A percentile compares a stretch with the other conserved stretches of the same genome.
These are phyloP conservation scores for Lachnellula subtilissima DNA, from an alignment of 2,329 filamentous ascomycete species.

Conservation along the genomic window DNA sequence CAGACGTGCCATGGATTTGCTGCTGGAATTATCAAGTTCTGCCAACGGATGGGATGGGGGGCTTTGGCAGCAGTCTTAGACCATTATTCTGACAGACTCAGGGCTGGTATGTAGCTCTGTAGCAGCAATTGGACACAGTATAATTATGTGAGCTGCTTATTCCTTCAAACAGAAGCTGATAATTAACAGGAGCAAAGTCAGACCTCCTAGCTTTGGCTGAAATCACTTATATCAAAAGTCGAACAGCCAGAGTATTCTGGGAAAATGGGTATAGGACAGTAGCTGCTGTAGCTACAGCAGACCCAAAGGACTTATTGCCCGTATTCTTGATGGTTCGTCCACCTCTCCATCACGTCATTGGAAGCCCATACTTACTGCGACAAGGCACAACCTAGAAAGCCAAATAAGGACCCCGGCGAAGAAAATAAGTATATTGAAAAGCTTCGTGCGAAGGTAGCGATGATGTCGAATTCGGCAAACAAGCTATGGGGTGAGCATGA, in stretches of 20 bases:
- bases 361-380: conserved; percentile 3
- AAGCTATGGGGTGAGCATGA: conserved; percentile 51
- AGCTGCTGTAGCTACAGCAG: conserved; percentile 63
- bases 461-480: conserved; percentile 65
- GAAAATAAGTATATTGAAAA: conserved; percentile 60
- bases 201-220: conserved; percentile 67
- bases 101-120: conserved; percentile 40
- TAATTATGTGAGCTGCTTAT: background rate
- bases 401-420: conserved; percentile 50
- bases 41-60: conserved; percentile 70
- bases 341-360: background rate
- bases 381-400: conserved; percentile 63
- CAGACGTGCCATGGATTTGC: conserved; percentile 76
- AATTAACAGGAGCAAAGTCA: conserved; percentile 52
- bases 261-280: conserved; percentile 71
- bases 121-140: background rate
- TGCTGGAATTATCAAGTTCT: conserved; percentile 75
- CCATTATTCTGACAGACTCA: conserved; percentile 69
- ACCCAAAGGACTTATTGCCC: conserved; percentile 62
- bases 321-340: conserved; percentile 60
- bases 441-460: conserved; percentile 59
- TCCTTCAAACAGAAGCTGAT: background rate
- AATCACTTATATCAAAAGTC: conserved; percentile 71
- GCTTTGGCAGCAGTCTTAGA: conserved; percentile 68
- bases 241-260: conserved; percentile 69